phyloP scores from a whole-genome alignment of 1,284 basidiomycete genomes.

The Ustilago loliicola region DNA sequence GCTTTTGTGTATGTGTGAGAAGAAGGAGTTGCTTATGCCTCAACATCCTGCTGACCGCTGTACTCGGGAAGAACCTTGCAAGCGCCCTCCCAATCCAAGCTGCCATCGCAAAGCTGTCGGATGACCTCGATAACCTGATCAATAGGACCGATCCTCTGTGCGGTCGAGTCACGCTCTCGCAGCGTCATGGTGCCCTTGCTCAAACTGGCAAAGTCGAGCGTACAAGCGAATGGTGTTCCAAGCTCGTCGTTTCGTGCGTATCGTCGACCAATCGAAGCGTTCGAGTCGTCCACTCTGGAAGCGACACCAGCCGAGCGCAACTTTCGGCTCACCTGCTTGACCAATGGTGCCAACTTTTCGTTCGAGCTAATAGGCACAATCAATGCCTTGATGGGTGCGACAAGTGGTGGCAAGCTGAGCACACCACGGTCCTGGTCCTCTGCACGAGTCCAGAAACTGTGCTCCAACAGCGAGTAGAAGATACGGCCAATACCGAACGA shows the following conservation, averaged over 20 bases:
- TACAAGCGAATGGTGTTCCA: constrained; percentile 95
- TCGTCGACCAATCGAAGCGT: constrained; percentile 93
- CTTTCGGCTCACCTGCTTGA: constrained; percentile 87
- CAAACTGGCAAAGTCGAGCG: constrained; percentile 96
- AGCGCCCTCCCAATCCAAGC: constrained; percentile 81
- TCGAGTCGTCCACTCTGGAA: constrained; percentile 93
- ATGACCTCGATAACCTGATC: constrained; percentile 90
- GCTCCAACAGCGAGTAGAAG: constrained; percentile 92
- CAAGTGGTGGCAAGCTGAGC: constrained; percentile 86
- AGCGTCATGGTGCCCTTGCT: constrained; percentile 69
- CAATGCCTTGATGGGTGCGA: constrained; percentile 96
- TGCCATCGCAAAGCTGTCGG: constrained; percentile 68
- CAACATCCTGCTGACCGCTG: constrained; percentile 82
- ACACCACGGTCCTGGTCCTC: constrained; percentile 76
- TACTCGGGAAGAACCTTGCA: constrained; percentile 81
- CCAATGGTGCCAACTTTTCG: constrained; percentile 85
- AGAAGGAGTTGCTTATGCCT: constrained; percentile 22
- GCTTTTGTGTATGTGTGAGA: background rate
- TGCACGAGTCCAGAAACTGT: constrained; percentile 95
- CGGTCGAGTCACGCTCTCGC: constrained; percentile 89
- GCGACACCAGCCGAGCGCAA: constrained; percentile 89
- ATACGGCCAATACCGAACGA: constrained; percentile 98
- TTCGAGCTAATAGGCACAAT: constrained; percentile 95
- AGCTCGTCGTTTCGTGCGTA: constrained; percentile 98
- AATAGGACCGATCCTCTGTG: constrained; percentile 90